Conservation (phyloP, 768 basidiomycete species). For the Kockovaella imperatae region DNA sequence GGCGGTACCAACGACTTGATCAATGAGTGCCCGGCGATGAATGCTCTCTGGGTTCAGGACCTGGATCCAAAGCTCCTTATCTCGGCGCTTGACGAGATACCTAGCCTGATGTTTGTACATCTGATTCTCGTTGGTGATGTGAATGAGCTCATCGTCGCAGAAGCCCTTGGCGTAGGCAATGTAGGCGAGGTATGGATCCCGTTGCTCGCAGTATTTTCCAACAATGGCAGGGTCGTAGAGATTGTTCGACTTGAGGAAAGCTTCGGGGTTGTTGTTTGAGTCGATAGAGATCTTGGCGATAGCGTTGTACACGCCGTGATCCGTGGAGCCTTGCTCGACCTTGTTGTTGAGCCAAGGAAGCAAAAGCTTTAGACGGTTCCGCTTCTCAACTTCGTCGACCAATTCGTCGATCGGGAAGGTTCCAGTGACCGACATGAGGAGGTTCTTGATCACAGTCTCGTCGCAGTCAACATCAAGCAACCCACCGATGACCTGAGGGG, state of each 20-base stretch:
- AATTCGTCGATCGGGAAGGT: constrained; percentile 97
- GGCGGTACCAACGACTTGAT: constrained; percentile 89
- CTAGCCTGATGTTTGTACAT: constrained; percentile 99
- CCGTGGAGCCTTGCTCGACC: constrained; percentile 87
- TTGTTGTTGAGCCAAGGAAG: constrained; percentile 94
- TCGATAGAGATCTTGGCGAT: constrained; percentile 98
- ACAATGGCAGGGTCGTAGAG: constrained; percentile 94
- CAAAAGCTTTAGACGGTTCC: constrained; percentile 92
- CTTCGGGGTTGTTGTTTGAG: constrained; percentile 95
- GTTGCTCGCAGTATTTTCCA: constrained; percentile 97
- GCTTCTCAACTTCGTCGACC: constrained; percentile 90
- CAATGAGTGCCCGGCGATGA: constrained; percentile 85
- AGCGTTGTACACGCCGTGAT: constrained; percentile 89
- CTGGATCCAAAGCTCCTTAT: constrained; percentile 91
- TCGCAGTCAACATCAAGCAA: constrained; percentile 97
- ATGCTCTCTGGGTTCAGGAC: constrained; percentile 83
- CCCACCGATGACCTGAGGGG: constrained; percentile 94
- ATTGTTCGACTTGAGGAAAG: constrained; percentile 98
- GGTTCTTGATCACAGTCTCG: constrained; percentile 84
- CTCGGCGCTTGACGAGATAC: constrained; percentile 92
- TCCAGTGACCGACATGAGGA: constrained; percentile 89
- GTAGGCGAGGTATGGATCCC: constrained; percentile 96
- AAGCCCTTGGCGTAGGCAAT: constrained; percentile 99
- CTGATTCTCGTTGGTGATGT: constrained; percentile 95
- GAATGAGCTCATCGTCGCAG: constrained; percentile 94